phyloP scores from a whole-genome alignment of 208 protist genomes.

The Trypanosoma cruzi region DNA sequence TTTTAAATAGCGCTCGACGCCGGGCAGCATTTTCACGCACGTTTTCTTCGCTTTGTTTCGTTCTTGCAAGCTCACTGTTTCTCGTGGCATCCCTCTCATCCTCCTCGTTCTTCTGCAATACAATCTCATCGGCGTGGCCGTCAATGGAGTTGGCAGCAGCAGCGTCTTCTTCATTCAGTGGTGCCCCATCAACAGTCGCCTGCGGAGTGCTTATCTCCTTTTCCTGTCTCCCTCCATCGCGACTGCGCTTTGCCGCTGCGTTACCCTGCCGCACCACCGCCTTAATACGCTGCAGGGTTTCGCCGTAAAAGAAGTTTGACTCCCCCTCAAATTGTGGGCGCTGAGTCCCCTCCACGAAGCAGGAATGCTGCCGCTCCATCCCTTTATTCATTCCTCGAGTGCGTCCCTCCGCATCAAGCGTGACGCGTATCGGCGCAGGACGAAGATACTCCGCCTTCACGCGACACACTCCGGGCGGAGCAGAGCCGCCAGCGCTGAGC shows the following conservation, averaged over 20 bases:
- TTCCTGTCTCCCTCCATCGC: constrained; percentile 16
- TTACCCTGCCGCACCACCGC: constrained; percentile 43
- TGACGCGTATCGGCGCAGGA: constrained; percentile 53
- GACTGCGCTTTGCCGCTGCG: constrained; percentile 13
- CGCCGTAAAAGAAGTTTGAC: constrained; percentile 72
- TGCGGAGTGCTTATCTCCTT: background rate
- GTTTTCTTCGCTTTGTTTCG: constrained; percentile 27
- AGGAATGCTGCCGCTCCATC: constrained; percentile 50
- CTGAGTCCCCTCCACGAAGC: constrained; percentile 51
- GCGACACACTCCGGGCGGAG: constrained; percentile 52
- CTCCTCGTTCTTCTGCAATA: background rate
- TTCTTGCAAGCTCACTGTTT: constrained; percentile 1
- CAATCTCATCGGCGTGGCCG: background rate
- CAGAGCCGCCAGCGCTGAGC: background rate
- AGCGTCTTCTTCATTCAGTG: background rate
- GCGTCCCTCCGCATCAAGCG: constrained; percentile 58
- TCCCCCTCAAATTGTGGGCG: constrained; percentile 70
- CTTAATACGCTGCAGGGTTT: constrained; percentile 62
- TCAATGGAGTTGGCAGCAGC: background rate
- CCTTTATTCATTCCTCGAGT: constrained; percentile 87
- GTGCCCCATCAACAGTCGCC: background rate
- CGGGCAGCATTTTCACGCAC: constrained; percentile 46
- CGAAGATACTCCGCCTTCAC: constrained; percentile 66
- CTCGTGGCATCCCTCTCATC: constrained; percentile 1
- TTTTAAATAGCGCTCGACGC: constrained; percentile 64